Evolutionary conservation across 2,329 filamentous ascomycete species (phyloP).

Genomic region (Calonectria naviculata): DNA sequence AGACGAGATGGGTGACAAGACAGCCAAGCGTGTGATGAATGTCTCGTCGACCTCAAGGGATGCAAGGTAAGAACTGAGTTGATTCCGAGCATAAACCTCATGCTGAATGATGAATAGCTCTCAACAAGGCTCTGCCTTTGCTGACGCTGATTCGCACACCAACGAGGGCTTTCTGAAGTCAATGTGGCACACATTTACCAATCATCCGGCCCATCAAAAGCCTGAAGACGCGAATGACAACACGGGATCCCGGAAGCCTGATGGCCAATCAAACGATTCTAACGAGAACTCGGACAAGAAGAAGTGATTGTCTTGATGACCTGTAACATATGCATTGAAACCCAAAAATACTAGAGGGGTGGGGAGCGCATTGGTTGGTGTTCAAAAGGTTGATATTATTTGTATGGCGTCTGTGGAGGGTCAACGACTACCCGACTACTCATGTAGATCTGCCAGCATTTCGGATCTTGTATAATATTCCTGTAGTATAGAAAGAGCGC

Average conservation of each 20-base stretch:
- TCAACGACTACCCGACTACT: slow-evolving; percentile 35
- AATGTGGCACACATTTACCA: slow-evolving; percentile 93
- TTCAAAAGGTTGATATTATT: slow-evolving; percentile 49
- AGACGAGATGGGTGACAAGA: slow-evolving; percentile 94
- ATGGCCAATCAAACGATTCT: slow-evolving; percentile 37
- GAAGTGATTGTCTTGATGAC: slow-evolving; percentile 32
- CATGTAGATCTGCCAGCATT: slow-evolving; percentile 40
- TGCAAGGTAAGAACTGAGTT: slow-evolving; percentile 42
- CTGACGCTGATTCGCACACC: slow-evolving; percentile 67
- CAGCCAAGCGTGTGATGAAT: slow-evolving; percentile 93
- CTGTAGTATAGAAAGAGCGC: slow-evolving; percentile 43
- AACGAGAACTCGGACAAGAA: slow-evolving; percentile 47
- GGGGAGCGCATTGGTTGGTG: slow-evolving; percentile 50
- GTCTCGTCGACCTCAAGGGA: slow-evolving; percentile 56
- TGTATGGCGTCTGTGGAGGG: slow-evolving; percentile 44
- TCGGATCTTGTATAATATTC: slow-evolving; percentile 47
- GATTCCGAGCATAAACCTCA: not conserved
- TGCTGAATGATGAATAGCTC: slow-evolving; percentile 24
- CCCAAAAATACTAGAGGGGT: slow-evolving; percentile 36
- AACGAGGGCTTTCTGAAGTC: slow-evolving; percentile 93
- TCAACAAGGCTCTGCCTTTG: slow-evolving; percentile 37
- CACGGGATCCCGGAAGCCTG: slow-evolving; percentile 29
- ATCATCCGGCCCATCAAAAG: slow-evolving; percentile 70
- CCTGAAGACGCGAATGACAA: slow-evolving; percentile 34
- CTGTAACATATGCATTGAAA: slow-evolving; percentile 36